Conservation (phyloP, 23 red algal species). For the Gracilaria caudata region DNA sequence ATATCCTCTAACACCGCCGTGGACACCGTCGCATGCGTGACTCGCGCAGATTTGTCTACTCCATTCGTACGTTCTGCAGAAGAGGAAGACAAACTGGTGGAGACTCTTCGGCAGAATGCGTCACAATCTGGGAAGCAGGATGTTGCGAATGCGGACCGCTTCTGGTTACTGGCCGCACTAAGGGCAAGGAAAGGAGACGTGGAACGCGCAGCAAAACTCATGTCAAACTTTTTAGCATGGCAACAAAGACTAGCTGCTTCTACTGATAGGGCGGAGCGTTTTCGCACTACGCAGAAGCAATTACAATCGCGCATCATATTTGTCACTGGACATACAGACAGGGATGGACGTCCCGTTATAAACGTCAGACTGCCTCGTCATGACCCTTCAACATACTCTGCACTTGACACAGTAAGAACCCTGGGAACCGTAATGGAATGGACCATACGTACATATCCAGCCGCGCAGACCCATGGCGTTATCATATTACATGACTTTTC, state of each 20-base stretch:
- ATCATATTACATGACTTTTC: slow-evolving; percentile 34
- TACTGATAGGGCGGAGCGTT: background rate
- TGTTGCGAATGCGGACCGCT: slow-evolving; percentile 28
- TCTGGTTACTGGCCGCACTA: slow-evolving; percentile 36
- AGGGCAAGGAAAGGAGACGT: slow-evolving; percentile 47
- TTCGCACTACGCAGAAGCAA: background rate
- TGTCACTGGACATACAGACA: slow-evolving; percentile 19
- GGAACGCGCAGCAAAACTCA: slow-evolving; percentile 11
- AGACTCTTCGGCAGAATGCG: background rate
- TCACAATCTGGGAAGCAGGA: background rate
- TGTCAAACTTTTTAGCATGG: slow-evolving; percentile 39
- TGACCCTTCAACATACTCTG: slow-evolving; percentile 30
- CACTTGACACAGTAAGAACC: slow-evolving; percentile 37
- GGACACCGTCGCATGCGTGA: slow-evolving; percentile 1
- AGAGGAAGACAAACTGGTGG: slow-evolving; percentile 8
- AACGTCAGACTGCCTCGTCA: slow-evolving; percentile 21
- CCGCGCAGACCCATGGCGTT: slow-evolving; percentile 48
- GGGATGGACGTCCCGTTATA: slow-evolving; percentile 32
- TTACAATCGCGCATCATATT: slow-evolving; percentile 11
- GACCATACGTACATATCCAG: slow-evolving; percentile 31
- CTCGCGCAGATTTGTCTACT: slow-evolving; percentile 25
- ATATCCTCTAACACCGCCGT: background rate
- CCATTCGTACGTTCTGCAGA: slow-evolving; percentile 22
- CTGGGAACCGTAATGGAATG: slow-evolving; percentile 33
- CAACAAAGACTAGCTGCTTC: background rate